Base-by-base conservation (phyloP, 148 eudicot genomes). In the Rhododendron williamsianum region DNA sequence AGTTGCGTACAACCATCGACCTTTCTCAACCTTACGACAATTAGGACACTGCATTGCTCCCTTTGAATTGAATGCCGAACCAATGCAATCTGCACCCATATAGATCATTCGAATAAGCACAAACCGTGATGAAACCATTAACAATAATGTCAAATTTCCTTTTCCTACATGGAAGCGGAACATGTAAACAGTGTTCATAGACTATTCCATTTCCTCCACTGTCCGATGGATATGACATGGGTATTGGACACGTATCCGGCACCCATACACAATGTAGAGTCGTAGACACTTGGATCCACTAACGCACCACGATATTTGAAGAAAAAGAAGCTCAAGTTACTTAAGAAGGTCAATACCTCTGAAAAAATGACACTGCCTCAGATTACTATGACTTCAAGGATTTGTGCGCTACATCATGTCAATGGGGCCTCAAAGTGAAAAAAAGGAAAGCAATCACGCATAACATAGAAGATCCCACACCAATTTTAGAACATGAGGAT, bases 11-110 rank as follows among this genome's bases (percentile, higher is more conserved):
- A 92, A 76, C 98, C 98, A 94, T 74, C 88, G 91, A 65, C 98
- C 95, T 46, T 85, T 83, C 91, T 94, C 98, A 81, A 91, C 85
- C 82, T 89, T 87, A 36, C 94, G 91, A 87, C 98, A 94, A 81
- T 93, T 94, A 33, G 98, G 98, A 88, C 98, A 94, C 88, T 93
- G 93, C 98, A 93, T 94, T 60, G 72, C 86, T 86, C 95, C 96
- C 88, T 92, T 94, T 72, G 83, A 74, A 83, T 94, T 94, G 80
- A 94, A 94, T 76, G 94, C 94, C 41, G 98, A 94, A 23, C 96
- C 98, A 54, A 94, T 94, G 92, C 96, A 94, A 86, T 93, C 98
- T 94, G 94, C 35, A 87, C 58, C 83, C 19, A 67, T 35, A 36
- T 12, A 11, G 25, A 81, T 58, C 33, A 72, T 82, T 25, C 51